phyloP scores from a whole-genome alignment of 345 rosid species.

The Ceriops zippeliana region DNA sequence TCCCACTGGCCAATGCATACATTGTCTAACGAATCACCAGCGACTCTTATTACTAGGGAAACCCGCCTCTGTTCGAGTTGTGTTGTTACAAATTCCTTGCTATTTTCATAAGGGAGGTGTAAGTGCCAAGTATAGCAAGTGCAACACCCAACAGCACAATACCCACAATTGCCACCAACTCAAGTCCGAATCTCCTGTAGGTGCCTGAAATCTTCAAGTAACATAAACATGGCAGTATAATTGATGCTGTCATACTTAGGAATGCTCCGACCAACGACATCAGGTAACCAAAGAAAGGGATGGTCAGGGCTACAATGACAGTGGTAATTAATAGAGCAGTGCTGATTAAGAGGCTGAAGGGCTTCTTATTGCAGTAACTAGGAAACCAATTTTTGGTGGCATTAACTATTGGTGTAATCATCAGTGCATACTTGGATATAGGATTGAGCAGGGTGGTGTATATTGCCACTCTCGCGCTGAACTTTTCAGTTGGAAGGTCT shows the following conservation, averaged over 20 bases:
- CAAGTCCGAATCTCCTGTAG: conserved; percentile 14
- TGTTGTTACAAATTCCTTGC: conserved; percentile 1
- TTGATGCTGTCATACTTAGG: conserved; percentile 16
- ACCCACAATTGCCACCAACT: background rate
- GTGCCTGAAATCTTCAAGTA: conserved; percentile 21
- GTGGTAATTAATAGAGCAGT: conserved; percentile 13
- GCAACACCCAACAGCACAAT: conserved; percentile 10
- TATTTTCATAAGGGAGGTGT: conserved; percentile 16
- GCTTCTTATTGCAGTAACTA: conserved; percentile 7
- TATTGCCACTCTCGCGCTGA: conserved; percentile 22
- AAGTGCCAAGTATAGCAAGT: conserved; percentile 16
- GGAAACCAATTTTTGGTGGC: conserved; percentile 17
- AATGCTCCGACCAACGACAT: conserved; percentile 30
- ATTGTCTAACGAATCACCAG: background rate
- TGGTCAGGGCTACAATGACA: conserved; percentile 16
- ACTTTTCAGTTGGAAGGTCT: conserved; percentile 19
- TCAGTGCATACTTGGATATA: conserved; percentile 26
- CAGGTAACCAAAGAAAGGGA: conserved; percentile 22
- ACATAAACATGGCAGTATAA: conserved; percentile 19
- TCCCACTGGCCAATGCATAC: too few species aligned
- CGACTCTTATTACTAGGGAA: background rate
- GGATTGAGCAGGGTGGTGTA: conserved; percentile 25
- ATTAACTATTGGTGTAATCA: conserved; percentile 21
- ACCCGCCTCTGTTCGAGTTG: background rate
- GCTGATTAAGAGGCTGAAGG: conserved; percentile 7